Percentiles rank a stretch among this genome's conserved stretches.
phyloP scores from a whole-genome alignment of 345 rosid genomes.

The Syzygium grande region DNA sequence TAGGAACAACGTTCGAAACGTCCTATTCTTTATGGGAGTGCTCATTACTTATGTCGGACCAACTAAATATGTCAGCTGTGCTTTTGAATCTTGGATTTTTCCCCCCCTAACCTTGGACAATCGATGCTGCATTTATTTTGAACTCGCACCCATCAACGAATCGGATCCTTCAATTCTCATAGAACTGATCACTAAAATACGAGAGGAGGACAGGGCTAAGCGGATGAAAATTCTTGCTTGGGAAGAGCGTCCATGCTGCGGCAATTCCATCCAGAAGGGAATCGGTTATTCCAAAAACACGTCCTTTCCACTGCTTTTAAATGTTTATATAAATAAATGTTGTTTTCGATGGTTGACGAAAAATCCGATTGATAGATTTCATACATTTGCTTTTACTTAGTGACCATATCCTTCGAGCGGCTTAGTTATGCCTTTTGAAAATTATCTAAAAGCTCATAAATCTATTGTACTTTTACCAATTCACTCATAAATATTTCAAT shows the following conservation, averaged over 20 bases:
- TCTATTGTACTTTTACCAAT: no score
- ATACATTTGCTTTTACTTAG: not conserved
- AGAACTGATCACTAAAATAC: not conserved
- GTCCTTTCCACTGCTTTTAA: no score
- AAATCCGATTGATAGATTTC: not conserved
- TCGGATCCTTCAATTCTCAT: not conserved
- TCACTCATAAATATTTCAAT: no score
- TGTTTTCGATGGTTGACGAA: no score
- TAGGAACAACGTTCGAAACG: no score
- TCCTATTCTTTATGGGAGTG: no score
- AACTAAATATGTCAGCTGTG: no score
- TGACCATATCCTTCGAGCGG: not conserved
- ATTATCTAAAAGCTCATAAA: no score
- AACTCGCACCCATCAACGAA: not conserved
- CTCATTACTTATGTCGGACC: no score
- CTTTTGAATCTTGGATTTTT: no score
- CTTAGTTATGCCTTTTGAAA: rapidly evolving
- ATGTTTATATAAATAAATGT: no score
- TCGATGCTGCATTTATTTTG: not conserved
- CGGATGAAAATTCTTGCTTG: not conserved
- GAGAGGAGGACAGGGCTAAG: not conserved
- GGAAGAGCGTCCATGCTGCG: not conserved
- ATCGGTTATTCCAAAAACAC: no score
- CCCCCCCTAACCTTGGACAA: not conserved
- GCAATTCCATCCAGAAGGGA: not conserved